Conservation (phyloP, 345 rosid genomes). For the Rhodomyrtus tomentosa region DNA sequence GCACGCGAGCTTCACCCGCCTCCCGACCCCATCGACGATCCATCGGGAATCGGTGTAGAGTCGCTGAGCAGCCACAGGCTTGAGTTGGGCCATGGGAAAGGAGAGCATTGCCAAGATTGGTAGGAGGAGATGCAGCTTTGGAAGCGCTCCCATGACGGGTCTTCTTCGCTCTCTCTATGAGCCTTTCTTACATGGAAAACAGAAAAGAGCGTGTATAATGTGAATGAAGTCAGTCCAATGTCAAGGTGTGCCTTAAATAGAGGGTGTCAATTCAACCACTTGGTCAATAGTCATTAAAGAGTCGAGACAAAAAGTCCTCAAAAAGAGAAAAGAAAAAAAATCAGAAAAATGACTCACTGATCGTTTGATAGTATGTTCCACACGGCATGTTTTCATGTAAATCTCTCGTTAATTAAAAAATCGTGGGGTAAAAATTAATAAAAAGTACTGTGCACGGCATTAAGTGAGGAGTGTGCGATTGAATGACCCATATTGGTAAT, state of each 20-base stretch:
- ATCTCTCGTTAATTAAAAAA: too few species aligned
- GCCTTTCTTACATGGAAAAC: neutral
- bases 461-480: neutral
- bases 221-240: neutral
- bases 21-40: conserved; percentile 2
- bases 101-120: neutral
- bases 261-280: neutral
- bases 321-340: too few species aligned
- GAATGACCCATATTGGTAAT: neutral
- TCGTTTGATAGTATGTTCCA: too few species aligned
- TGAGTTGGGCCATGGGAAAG: neutral
- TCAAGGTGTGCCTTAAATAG: neutral
- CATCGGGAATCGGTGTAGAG: conserved; percentile 5
- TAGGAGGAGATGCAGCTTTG: neutral
- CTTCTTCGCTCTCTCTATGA: neutral
- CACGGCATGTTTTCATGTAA: too few species aligned
- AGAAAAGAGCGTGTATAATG: neutral
- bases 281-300: neutral
- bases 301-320: too few species aligned
- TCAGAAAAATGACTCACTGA: too few species aligned
- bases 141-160: neutral
- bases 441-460: too few species aligned
- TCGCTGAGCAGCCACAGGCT: neutral
- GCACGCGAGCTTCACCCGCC: conserved; percentile 7
- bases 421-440: too few species aligned